phyloP scores from a whole-genome alignment of 1,284 basidiomycete genomes.

The Pseudozyma tsukubaensis region DNA sequence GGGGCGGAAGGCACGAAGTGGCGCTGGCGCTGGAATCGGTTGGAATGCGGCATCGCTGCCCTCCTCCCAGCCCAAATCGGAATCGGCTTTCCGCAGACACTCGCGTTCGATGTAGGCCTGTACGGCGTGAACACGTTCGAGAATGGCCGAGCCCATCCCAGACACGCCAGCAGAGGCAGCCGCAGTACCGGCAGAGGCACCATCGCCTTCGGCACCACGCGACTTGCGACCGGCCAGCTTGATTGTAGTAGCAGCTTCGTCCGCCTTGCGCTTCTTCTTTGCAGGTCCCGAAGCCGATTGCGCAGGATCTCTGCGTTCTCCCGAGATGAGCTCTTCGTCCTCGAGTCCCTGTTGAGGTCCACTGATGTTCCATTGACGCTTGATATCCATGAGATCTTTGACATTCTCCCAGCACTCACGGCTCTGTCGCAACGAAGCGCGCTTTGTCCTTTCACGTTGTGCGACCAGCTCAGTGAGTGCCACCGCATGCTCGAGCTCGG shows the following conservation, averaged over 20 bases:
- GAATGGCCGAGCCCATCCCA: conserved; percentile 72
- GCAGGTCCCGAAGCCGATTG: conserved; percentile 43
- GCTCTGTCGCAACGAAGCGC: conserved; percentile 51
- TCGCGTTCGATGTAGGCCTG: conserved; percentile 67
- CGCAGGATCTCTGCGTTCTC: conserved; percentile 53
- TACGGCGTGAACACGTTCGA: conserved; percentile 63
- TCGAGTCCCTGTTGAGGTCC: conserved; percentile 57
- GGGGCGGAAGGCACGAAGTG: conserved; percentile 62
- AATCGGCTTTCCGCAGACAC: conserved; percentile 55
- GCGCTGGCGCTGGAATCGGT: conserved; percentile 54
- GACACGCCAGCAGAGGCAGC: conserved; percentile 37
- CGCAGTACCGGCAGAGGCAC: conserved; percentile 23
- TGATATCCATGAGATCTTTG: conserved; percentile 60
- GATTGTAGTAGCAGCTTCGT: conserved; percentile 55
- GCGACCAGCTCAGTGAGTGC: conserved; percentile 57
- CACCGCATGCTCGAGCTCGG: conserved; percentile 62
- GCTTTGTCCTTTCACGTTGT: conserved; percentile 64
- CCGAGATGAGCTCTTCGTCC: conserved; percentile 64
- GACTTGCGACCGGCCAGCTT: conserved; percentile 56
- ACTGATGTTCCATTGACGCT: conserved; percentile 60
- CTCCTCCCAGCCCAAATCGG: conserved; percentile 66
- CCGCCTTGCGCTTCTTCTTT: conserved; percentile 64
- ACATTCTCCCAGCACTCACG: conserved; percentile 59
- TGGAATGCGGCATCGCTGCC: conserved; percentile 65
- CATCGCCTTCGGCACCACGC: conserved; percentile 43